phyloP scores from a whole-genome alignment of 2,329 filamentous ascomycete species.

The Dactylonectria macrodidyma region DNA sequence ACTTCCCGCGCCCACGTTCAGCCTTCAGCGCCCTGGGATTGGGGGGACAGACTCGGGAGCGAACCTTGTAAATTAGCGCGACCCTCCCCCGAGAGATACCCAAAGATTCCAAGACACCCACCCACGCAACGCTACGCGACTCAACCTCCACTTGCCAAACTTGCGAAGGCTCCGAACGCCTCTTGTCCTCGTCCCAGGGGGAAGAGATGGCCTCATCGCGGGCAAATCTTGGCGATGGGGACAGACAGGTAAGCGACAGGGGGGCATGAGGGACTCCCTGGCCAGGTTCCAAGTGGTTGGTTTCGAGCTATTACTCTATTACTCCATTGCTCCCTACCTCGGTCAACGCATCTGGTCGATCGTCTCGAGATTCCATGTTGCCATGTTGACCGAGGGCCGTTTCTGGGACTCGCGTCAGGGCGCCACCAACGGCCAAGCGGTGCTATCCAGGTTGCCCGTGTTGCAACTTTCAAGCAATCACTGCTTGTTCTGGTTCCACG shows the following conservation, averaged over 20 bases:
- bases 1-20: slow-evolving; percentile 37
- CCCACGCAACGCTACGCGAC: slow-evolving; percentile 13
- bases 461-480: not conserved
- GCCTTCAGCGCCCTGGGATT: slow-evolving; percentile 26
- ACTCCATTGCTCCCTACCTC: slow-evolving; percentile 20
- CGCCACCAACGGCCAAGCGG: slow-evolving; percentile 1
- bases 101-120: slow-evolving; percentile 10
- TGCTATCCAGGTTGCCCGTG: not conserved
- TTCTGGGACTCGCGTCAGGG: slow-evolving; percentile 23
- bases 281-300: slow-evolving; percentile 11
- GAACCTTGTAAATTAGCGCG: slow-evolving; percentile 5
- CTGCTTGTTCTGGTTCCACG: not conserved
- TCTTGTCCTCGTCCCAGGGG: not conserved
- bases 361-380: slow-evolving; percentile 3
- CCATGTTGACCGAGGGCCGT: slow-evolving; percentile 23
- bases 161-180: not conserved
- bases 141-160: not conserved
- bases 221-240: not conserved
- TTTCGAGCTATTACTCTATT: slow-evolving; percentile 11
- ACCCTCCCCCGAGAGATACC: slow-evolving; percentile 14
- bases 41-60: slow-evolving; percentile 15
- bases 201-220: slow-evolving; percentile 8
- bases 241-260: not conserved
- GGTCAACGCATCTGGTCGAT: slow-evolving; percentile 30
- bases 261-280: not conserved